phyloP scores from a whole-genome alignment of 2,329 filamentous ascomycete genomes.

The Colletotrichum sp. region DNA sequence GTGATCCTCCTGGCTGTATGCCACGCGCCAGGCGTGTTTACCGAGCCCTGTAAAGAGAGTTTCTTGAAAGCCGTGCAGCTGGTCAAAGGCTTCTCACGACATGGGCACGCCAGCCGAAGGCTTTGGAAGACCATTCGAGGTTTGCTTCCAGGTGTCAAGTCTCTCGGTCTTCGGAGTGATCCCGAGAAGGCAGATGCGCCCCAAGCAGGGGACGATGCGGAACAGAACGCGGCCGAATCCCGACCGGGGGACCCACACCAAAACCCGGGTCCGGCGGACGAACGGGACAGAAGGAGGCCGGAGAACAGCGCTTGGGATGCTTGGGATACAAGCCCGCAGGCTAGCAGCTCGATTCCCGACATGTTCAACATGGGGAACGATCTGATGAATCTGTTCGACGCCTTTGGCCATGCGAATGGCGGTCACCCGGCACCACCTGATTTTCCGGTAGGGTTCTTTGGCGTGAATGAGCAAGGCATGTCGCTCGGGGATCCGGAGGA shows the following conservation, averaged over 20 bases:
- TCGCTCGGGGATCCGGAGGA: constrained; percentile 26
- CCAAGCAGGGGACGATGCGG: neutral
- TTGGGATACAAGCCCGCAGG: neutral
- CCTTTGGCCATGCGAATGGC: constrained; percentile 25
- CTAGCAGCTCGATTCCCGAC: constrained; percentile 28
- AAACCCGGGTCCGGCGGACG: neutral
- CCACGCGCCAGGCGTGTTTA: constrained; percentile 46
- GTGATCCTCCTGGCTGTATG: constrained; percentile 47
- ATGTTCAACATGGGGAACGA: constrained; percentile 39
- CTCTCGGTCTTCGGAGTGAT: constrained; percentile 25
- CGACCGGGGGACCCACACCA: neutral
- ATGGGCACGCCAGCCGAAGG: constrained; percentile 34
- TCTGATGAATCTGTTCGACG: constrained; percentile 38
- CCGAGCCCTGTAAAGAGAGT: constrained; percentile 34
- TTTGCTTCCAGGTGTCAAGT: constrained; percentile 33
- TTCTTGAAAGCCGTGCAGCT: constrained; percentile 36
- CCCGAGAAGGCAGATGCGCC: constrained; percentile 3
- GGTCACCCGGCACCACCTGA: constrained; percentile 16
- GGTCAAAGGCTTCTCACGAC: constrained; percentile 33
- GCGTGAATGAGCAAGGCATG: constrained; percentile 2
- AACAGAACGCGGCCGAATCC: constrained; percentile 11
- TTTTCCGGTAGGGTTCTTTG: constrained; percentile 5
- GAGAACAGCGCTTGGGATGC: neutral
- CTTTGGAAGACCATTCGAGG: constrained; percentile 40
- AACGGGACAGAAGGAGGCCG: neutral